These are phyloP conservation scores for Penicillium canescens DNA, from an alignment of 495 filamentous ascomycete genomes.

Conservation along the genomic window DNA sequence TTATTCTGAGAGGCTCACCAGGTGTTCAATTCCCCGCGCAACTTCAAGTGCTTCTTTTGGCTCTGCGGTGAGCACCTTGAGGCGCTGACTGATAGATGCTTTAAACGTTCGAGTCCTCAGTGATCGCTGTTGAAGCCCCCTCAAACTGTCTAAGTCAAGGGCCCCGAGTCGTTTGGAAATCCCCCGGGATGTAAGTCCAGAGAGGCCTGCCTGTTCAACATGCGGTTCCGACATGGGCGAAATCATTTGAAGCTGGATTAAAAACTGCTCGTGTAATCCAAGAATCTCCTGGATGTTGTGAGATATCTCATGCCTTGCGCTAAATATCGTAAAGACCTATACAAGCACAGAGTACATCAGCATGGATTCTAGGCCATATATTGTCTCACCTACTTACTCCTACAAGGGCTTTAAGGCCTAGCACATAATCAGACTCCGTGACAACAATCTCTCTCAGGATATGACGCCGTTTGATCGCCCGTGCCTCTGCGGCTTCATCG, in stretches of 20 bases:
- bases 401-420: conserved; percentile 79
- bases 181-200: conserved; percentile 19
- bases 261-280: conserved; percentile 45
- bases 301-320: conserved; percentile 40
- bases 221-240: conserved; percentile 28
- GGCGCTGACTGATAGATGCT: conserved; percentile 24
- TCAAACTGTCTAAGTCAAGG: conserved; percentile 29
- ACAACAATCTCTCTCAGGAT: conserved; percentile 80
- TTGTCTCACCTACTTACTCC: conserved; percentile 58
- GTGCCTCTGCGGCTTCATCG: conserved; percentile 69
- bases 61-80: conserved; percentile 58
- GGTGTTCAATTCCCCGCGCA: conserved; percentile 72
- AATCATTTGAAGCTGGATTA: conserved; percentile 31
- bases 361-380: neutral
- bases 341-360: neutral
- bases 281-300: conserved; percentile 44
- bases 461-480: conserved; percentile 71
- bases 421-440: conserved; percentile 87
- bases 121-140: conserved; percentile 29
- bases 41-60: conserved; percentile 72
- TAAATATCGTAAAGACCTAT: conserved; percentile 40
- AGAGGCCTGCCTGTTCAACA: conserved; percentile 14
- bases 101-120: conserved; percentile 31
- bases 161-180: conserved; percentile 21
- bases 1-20: conserved; percentile 49